Evolutionary conservation across 208 protist species (phyloP).

Genomic region (Crithidia brevicula): DNA sequence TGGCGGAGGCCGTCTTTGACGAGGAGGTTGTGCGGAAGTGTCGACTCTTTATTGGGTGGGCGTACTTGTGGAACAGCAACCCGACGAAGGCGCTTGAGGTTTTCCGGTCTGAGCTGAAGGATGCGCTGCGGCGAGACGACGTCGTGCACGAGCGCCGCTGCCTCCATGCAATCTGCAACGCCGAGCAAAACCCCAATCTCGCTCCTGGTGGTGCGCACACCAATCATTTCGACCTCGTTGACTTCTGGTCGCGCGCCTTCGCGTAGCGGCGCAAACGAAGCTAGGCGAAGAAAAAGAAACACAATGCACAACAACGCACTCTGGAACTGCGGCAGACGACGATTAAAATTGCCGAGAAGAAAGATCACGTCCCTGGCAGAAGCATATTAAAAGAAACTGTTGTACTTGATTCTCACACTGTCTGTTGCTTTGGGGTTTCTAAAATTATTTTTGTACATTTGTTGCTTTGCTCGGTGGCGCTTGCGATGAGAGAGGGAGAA

Average conservation of each 20-base stretch:
- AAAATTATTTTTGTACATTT: too few relatives aligned
- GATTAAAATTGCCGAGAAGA: too few relatives aligned
- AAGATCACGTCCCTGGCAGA: too few relatives aligned
- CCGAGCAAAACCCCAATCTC: constrained; percentile 36
- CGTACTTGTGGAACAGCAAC: constrained; percentile 66
- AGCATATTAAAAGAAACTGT: too few relatives aligned
- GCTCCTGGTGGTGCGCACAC: constrained; percentile 12
- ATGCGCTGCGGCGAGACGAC: constrained; percentile 36
- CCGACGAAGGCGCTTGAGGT: constrained; percentile 37
- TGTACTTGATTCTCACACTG: too few relatives aligned
- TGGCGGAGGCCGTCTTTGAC: constrained; percentile 42
- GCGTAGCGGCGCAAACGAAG: constrained; percentile 5
- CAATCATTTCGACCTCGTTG: constrained; percentile 35
- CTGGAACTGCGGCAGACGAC: too few relatives aligned
- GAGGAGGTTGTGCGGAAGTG: constrained; percentile 56
- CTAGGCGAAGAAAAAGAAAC: background rate
- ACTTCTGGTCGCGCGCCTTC: constrained; percentile 42
- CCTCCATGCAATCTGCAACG: constrained; percentile 55
- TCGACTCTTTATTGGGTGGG: constrained; percentile 78
- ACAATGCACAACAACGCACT: too few relatives aligned
- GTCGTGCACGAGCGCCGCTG: constrained; percentile 63
- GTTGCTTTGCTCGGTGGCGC: too few relatives aligned
- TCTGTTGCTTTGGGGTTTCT: too few relatives aligned
- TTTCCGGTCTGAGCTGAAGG: constrained; percentile 41
- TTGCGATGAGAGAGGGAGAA: too few relatives aligned